Evolutionary conservation across 768 basidiomycete species (phyloP).

Genomic region (Roridomyces roridus): DNA sequence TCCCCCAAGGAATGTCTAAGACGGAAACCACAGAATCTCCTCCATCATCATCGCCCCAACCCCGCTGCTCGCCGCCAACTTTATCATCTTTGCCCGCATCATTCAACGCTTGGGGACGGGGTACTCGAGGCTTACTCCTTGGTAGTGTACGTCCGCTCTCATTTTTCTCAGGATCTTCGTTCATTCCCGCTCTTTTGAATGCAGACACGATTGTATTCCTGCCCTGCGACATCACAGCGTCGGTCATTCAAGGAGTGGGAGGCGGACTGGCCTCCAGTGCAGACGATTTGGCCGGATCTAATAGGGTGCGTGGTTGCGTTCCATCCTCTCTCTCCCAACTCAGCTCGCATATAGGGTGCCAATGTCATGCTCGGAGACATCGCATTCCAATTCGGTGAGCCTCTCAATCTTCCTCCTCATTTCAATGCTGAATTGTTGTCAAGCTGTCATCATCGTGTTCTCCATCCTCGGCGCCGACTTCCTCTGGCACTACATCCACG

Average conservation of each 20-base stretch:
- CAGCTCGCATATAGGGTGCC: not conserved
- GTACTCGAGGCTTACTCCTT: constrained; percentile 54
- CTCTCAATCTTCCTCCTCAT: not conserved
- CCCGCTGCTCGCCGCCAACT: constrained; percentile 61
- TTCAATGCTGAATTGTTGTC: not conserved
- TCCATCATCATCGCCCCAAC: constrained; percentile 61
- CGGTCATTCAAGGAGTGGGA: constrained; percentile 8
- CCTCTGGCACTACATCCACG: constrained; percentile 43
- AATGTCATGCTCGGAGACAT: constrained; percentile 65
- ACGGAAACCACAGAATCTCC: constrained; percentile 38
- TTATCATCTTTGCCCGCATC: constrained; percentile 55
- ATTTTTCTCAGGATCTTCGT: constrained; percentile 9
- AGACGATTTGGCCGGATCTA: not conserved
- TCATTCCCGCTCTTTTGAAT: no score
- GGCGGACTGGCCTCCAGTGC: constrained; percentile 4
- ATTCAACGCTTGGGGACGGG: constrained; percentile 46
- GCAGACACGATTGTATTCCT: constrained; percentile 46
- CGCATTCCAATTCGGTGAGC: constrained; percentile 57
- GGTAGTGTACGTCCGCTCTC: constrained; percentile 38
- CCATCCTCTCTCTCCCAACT: not conserved
- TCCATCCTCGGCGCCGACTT: constrained; percentile 50
- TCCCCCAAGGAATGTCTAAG: not conserved
- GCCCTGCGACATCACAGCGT: constrained; percentile 25
- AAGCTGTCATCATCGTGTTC: constrained; percentile 52
- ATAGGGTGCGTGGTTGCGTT: not conserved